phyloP scores from a whole-genome alignment of 768 basidiomycete species.

The Exidia glandulosa region DNA sequence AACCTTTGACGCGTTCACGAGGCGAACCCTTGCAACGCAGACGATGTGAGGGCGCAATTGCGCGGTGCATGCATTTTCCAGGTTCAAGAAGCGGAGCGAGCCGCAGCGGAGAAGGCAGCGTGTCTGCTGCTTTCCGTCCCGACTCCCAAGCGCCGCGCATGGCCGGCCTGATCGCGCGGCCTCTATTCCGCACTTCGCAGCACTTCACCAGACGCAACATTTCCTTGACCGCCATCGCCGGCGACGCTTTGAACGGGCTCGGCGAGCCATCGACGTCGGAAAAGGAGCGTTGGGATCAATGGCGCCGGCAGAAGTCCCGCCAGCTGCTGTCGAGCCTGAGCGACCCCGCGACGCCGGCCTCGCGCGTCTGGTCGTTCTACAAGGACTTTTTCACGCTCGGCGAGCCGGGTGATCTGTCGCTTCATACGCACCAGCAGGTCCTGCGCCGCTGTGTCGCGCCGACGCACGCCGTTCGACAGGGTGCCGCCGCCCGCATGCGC shows the following conservation, averaged over 20 bases:
- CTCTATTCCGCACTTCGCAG: background rate
- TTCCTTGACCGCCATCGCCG: background rate
- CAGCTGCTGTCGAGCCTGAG: background rate
- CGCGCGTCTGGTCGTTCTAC: conserved; percentile 57
- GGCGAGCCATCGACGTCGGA: background rate
- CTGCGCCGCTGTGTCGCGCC: conserved; percentile 54
- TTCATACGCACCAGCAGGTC: conserved; percentile 57
- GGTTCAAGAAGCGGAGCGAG: no score
- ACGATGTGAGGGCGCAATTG: no score
- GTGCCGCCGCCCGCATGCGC: conserved; percentile 31
- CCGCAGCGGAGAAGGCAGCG: no score
- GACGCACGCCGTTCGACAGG: conserved; percentile 31
- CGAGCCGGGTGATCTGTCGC: conserved; percentile 28
- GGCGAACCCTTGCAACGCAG: no score
- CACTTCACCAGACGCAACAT: background rate
- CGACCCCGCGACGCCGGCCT: conserved; percentile 15
- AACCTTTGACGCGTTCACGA: no score
- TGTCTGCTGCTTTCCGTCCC: no score
- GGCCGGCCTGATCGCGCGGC: background rate
- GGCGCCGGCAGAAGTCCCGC: background rate
- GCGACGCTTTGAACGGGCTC: background rate
- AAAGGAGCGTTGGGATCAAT: background rate
- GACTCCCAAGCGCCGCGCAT: background rate
- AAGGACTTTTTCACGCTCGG: conserved; percentile 3
- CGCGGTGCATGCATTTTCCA: no score